A percentile compares a stretch with the other conserved stretches of the same genome.
Evolutionary conservation across 768 basidiomycete species (phyloP).

Genomic region (Mycena galopus): DNA sequence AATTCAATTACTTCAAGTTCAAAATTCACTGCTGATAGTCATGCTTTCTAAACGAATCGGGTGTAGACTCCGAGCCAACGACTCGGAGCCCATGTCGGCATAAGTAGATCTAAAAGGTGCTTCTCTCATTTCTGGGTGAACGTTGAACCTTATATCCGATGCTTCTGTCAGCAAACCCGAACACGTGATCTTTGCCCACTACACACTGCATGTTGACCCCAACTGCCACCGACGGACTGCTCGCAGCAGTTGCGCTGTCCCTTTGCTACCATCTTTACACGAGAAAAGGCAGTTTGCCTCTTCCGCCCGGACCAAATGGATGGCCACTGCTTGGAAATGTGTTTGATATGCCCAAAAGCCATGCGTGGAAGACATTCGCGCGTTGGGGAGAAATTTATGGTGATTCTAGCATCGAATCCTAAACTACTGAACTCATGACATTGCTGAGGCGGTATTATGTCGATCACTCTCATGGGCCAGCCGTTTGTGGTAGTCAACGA

Average conservation of each 20-base stretch:
- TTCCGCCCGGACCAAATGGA: constrained; percentile 27
- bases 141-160: too few relatives aligned
- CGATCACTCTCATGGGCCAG: constrained; percentile 33
- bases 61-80: too few relatives aligned
- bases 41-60: too few relatives aligned
- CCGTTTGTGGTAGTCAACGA: constrained; percentile 39
- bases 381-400: constrained; percentile 29
- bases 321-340: constrained; percentile 27
- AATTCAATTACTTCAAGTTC: too few relatives aligned
- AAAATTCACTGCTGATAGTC: too few relatives aligned
- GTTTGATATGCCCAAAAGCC: constrained; percentile 23
- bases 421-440: too few relatives aligned
- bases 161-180: too few relatives aligned
- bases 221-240: constrained; percentile 10
- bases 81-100: too few relatives aligned
- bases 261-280: constrained; percentile 22
- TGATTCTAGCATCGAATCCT: neutral
- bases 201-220: constrained; percentile 1
- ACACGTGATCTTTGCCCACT: too few relatives aligned
- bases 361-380: constrained; percentile 28
- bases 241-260: constrained; percentile 12
- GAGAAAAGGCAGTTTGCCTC: neutral
- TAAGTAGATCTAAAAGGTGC: too few relatives aligned
- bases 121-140: too few relatives aligned
- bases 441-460: constrained; percentile 34